Evolutionary conservation across 2,329 filamentous ascomycete species (phyloP).

Genomic region (Proliferodiscus dingleyae): DNA sequence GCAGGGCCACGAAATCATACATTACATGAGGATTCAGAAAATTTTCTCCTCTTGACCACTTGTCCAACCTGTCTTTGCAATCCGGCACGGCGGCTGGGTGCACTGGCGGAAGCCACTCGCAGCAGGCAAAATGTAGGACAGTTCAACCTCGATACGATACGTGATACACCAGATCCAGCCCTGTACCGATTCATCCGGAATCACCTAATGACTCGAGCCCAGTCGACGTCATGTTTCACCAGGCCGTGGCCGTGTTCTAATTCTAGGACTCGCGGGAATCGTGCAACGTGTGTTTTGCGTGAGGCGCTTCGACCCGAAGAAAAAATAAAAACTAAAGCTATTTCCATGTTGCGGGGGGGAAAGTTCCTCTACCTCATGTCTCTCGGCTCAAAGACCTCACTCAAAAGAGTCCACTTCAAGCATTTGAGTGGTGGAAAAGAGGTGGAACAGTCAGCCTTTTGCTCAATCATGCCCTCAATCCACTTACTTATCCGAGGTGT

Average conservation of each 20-base stretch:
- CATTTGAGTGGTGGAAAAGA: too few relatives aligned
- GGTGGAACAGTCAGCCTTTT: not conserved
- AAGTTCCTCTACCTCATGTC: too few relatives aligned
- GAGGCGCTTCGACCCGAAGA: not conserved
- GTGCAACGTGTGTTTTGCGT: too few relatives aligned
- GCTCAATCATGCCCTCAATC: too few relatives aligned
- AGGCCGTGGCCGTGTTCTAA: not conserved
- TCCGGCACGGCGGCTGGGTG: too few relatives aligned
- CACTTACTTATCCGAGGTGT: too few relatives aligned
- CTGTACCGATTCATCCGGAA: not conserved
- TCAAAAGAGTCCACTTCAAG: not conserved
- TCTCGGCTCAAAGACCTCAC: not conserved
- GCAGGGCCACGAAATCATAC: constrained; percentile 1
- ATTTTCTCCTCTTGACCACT: not conserved
- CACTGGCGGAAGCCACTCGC: too few relatives aligned
- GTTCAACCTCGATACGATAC: too few relatives aligned
- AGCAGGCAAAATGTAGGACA: too few relatives aligned
- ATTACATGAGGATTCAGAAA: not conserved
- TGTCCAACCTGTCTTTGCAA: not conserved
- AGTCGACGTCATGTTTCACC: not conserved
- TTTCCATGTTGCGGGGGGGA: too few relatives aligned
- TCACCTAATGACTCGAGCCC: not conserved
- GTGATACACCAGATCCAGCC: not conserved
- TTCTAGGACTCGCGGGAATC: too few relatives aligned
- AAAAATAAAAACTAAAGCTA: too few relatives aligned